Evolutionary conservation across 257 asterid species (phyloP).

Genomic region (Linaria vulgaris): DNA sequence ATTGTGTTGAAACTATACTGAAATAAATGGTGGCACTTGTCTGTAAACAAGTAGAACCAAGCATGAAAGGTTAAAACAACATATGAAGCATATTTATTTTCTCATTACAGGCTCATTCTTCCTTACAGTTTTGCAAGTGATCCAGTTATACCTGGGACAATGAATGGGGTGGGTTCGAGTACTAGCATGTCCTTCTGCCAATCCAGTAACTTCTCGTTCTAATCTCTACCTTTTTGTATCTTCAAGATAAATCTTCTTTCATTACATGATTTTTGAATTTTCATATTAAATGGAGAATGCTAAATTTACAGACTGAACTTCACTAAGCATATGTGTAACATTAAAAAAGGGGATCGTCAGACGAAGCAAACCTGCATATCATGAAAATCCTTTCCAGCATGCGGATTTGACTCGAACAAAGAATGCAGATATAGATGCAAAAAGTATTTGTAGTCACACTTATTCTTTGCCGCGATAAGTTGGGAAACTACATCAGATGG

Average conservation of each 20-base stretch:
- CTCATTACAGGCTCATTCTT: too few relatives aligned
- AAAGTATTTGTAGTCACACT: conserved; percentile 62
- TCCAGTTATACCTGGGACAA: too few relatives aligned
- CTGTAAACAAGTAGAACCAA: too few relatives aligned
- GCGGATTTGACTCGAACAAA: conserved; percentile 72
- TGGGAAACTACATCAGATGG: conserved; percentile 88
- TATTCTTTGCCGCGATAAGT: conserved; percentile 62
- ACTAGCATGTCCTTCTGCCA: too few relatives aligned
- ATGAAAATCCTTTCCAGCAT: conserved; percentile 91
- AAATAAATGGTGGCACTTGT: too few relatives aligned
- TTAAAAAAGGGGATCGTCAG: conserved; percentile 11
- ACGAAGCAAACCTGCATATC: conserved; percentile 84
- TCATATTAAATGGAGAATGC: conserved; percentile 12
- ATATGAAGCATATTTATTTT: too few relatives aligned
- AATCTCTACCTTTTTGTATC: not conserved
- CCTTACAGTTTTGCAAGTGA: too few relatives aligned
- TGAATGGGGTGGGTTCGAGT: too few relatives aligned
- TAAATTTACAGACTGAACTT: conserved; percentile 9
- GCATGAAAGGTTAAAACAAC: too few relatives aligned
- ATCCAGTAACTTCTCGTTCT: too few relatives aligned
- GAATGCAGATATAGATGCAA: conserved; percentile 77
- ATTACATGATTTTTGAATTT: not conserved
- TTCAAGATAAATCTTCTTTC: conserved; percentile 10
- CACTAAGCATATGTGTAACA: conserved; percentile 16
- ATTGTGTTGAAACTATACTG: too few relatives aligned